Conservation (phyloP, 768 basidiomycete genomes). For the Trametes maxima region DNA sequence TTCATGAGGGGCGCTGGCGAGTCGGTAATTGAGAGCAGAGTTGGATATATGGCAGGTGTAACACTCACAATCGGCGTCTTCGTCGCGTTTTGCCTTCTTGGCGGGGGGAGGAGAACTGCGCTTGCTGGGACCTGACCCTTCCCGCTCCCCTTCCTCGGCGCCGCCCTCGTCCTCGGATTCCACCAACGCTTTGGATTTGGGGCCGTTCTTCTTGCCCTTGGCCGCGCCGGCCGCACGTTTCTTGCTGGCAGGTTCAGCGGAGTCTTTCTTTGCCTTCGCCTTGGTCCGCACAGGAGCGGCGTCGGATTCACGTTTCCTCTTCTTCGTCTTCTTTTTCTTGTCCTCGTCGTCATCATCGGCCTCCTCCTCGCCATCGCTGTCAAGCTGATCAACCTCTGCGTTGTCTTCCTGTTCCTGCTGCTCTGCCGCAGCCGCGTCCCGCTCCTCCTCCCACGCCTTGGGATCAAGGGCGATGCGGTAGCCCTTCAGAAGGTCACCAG, state of each 20-base stretch:
- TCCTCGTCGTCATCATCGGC: constrained; percentile 48
- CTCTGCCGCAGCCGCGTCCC: constrained; percentile 37
- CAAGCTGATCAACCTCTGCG: constrained; percentile 68
- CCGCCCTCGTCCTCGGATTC: constrained; percentile 62
- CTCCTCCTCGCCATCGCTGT: constrained; percentile 54
- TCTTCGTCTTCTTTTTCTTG: constrained; percentile 52
- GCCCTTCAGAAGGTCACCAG: constrained; percentile 72
- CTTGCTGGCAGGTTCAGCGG: constrained; percentile 42
- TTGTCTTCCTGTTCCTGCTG: constrained; percentile 52
- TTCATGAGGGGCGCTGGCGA: constrained; percentile 44
- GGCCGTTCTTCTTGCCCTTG: constrained; percentile 56
- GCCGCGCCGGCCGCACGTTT: constrained; percentile 37
- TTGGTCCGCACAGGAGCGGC: constrained; percentile 41
- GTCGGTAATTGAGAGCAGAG: not conserved
- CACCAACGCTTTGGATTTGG: constrained; percentile 61
- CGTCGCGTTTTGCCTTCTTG: constrained; percentile 63
- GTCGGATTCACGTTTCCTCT: constrained; percentile 67
- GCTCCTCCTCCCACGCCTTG: constrained; percentile 60
- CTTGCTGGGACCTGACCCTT: constrained; percentile 51
- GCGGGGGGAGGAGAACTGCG: constrained; percentile 61
- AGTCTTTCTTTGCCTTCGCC: constrained; percentile 49
- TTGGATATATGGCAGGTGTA: not conserved
- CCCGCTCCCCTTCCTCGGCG: constrained; percentile 37
- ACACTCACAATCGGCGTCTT: constrained; percentile 58
- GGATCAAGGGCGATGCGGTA: constrained; percentile 80